These are phyloP conservation scores for Aspergillus hancockii DNA, from an alignment of 495 filamentous ascomycete genomes.

Conservation along the genomic window DNA sequence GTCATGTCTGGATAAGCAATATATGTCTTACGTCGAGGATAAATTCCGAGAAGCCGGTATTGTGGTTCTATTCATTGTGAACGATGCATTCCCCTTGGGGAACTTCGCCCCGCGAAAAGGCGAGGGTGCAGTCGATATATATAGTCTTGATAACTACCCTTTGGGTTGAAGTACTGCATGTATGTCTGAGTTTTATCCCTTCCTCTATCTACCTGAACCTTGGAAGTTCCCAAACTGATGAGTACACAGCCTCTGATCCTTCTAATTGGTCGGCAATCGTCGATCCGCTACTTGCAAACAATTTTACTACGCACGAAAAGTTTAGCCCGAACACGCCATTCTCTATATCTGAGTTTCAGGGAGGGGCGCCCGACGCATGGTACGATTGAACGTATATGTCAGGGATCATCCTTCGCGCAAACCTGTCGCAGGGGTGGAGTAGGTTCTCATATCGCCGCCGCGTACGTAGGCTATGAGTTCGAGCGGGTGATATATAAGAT, in stretches of 20 bases:
- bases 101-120: conserved; percentile 61
- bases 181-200: too few species aligned
- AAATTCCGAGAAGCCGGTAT: too few species aligned
- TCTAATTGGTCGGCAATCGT: too few species aligned
- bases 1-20: too few species aligned
- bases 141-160: conserved; percentile 68
- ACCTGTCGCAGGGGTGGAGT: conserved; percentile 68
- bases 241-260: too few species aligned
- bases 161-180: too few species aligned
- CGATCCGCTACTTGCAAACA: too few species aligned
- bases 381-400: too few species aligned
- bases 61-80: conserved; percentile 67
- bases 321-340: conserved; percentile 62
- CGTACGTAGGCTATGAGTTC: conserved; percentile 61
- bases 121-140: conserved; percentile 65
- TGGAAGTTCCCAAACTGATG: too few species aligned
- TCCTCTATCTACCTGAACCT: too few species aligned
- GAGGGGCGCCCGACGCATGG: conserved; percentile 14
- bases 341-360: conserved; percentile 55
- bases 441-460: conserved; percentile 58
- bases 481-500: conserved; percentile 77
- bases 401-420: too few species aligned
- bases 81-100: conserved; percentile 58
- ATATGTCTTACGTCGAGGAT: too few species aligned
- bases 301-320: conserved; percentile 58